Conservation (phyloP, 257 asterid species). For the Solanum bukasovii region DNA sequence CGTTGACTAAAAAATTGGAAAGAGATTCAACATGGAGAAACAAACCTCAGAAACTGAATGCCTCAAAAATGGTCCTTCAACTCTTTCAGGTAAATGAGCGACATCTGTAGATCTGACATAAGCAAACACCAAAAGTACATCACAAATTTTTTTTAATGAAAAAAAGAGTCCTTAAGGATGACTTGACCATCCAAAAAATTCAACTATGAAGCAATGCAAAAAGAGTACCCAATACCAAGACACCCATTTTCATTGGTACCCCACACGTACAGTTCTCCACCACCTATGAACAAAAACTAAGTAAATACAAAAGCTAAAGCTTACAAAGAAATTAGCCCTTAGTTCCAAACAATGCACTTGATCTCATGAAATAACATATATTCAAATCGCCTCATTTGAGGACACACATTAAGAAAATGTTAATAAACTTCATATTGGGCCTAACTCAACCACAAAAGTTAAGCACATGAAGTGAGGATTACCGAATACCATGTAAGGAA, state of each 20-base stretch:
- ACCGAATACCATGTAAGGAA: background rate
- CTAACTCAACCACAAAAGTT: background rate
- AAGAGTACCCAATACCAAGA: constrained; percentile 83
- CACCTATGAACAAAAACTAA: constrained; percentile 32
- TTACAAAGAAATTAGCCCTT: background rate
- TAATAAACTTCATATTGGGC: background rate
- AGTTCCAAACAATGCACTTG: background rate
- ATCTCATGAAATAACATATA: background rate
- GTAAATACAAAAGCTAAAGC: background rate
- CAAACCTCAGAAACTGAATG: constrained; percentile 69
- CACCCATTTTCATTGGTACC: constrained; percentile 97
- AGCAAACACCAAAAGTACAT: background rate
- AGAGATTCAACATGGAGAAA: background rate
- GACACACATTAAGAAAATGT: background rate
- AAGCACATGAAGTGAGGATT: background rate
- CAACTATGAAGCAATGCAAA: background rate
- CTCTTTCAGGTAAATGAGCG: constrained; percentile 74
- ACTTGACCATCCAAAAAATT: background rate
- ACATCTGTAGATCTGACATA: constrained; percentile 54
- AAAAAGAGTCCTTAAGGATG: background rate
- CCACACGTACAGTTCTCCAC: constrained; percentile 87
- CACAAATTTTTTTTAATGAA: background rate
- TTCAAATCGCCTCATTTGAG: background rate
- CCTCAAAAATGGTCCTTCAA: constrained; percentile 62
- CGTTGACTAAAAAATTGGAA: background rate